Evolutionary conservation across 2,329 filamentous ascomycete species (phyloP).

Genomic region (Coniochaeta prunicola): DNA sequence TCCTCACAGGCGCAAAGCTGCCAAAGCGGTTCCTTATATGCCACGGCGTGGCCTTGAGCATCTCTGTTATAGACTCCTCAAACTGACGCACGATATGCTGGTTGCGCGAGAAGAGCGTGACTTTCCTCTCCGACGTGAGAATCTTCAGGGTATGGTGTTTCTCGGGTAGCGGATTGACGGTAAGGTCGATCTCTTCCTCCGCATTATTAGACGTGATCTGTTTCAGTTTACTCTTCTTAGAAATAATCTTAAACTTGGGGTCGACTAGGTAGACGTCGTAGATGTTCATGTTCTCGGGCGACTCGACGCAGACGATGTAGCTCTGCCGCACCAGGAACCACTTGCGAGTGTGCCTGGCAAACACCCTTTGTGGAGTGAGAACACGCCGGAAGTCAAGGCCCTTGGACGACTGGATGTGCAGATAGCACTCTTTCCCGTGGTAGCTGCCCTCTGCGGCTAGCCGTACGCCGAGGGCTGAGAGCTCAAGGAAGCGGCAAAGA

Average conservation of each 20-base stretch:
- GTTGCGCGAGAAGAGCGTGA: constrained; percentile 85
- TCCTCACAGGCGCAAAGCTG: constrained; percentile 86
- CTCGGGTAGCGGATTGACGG: constrained; percentile 25
- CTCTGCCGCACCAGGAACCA: constrained; percentile 98
- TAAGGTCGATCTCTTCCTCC: constrained; percentile 31
- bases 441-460: constrained; percentile 94
- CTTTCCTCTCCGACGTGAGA: constrained; percentile 85
- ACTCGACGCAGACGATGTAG: constrained; percentile 97
- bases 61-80: constrained; percentile 82
- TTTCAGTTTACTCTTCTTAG: constrained; percentile 55
- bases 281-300: constrained; percentile 96
- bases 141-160: constrained; percentile 82
- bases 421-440: constrained; percentile 92
- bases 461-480: constrained; percentile 88
- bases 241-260: constrained; percentile 73
- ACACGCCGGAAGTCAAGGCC: constrained; percentile 80
- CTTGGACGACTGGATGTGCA: constrained; percentile 87
- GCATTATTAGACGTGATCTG: constrained; percentile 40
- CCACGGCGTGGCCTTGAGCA: constrained; percentile 80
- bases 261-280: constrained; percentile 99
- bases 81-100: constrained; percentile 87
- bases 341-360: constrained; percentile 79
- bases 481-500: constrained; percentile 88
- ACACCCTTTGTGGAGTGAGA: constrained; percentile 69
- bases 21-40: constrained; percentile 76